A percentile compares a stretch with the other conserved stretches of the same genome.
phyloP scores from a whole-genome alignment of 2,329 filamentous ascomycete genomes.

The Fusarium euwallaceae region DNA sequence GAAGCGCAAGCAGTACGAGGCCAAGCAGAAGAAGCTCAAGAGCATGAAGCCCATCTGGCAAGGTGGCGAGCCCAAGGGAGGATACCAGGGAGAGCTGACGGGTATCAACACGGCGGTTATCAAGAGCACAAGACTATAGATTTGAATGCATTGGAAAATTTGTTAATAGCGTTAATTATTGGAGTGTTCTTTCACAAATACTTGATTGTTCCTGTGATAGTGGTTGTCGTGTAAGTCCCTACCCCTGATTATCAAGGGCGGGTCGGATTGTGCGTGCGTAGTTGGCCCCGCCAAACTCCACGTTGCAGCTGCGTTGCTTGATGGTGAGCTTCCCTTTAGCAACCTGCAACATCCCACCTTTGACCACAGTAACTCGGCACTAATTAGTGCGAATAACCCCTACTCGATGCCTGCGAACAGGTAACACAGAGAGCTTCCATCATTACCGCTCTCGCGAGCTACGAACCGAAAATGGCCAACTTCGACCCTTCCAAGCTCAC shows the following conservation, averaged over 20 bases:
- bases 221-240: conserved; percentile 4
- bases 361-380: conserved; percentile 12
- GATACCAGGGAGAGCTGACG: conserved; percentile 91
- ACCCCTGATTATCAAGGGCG: conserved; percentile 11
- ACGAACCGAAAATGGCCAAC: conserved; percentile 52
- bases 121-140: conserved; percentile 90
- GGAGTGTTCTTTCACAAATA: not conserved
- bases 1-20: conserved; percentile 96
- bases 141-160: conserved; percentile 21
- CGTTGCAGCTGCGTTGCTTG: conserved; percentile 47
- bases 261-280: conserved; percentile 22
- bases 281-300: conserved; percentile 43
- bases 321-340: conserved; percentile 32
- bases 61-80: conserved; percentile 84
- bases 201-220: not conserved
- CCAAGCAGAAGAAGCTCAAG: conserved; percentile 96
- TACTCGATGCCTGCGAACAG: conserved; percentile 24
- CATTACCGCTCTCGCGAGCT: conserved; percentile 9
- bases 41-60: conserved; percentile 89
- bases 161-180: conserved; percentile 32
- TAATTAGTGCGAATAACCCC: conserved; percentile 4
- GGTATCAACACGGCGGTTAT: conserved; percentile 96
- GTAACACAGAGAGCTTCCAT: conserved; percentile 4
- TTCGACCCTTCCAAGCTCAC: conserved; percentile 63
- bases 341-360: conserved; percentile 19